Conservation (phyloP, 371 early-diverging fungal genomes). For the Apophysomyces ossiformis region DNA sequence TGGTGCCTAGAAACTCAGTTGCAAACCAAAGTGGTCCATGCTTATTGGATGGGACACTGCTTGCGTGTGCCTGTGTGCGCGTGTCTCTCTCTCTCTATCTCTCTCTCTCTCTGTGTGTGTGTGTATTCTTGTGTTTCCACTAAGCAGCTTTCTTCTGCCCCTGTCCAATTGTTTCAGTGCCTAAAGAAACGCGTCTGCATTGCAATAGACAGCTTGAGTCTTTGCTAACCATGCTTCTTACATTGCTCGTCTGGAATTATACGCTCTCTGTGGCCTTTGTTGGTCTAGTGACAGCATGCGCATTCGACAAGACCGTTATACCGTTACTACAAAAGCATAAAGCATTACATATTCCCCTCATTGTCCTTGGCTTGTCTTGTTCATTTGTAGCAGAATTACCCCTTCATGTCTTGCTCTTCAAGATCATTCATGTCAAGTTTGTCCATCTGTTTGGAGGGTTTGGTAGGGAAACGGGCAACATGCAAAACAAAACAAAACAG, state of each 20-base stretch:
- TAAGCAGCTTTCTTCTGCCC: no score
- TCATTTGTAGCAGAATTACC: conserved; percentile 34
- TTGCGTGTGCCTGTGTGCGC: no score
- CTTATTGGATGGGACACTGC: no score
- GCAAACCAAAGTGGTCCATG: no score
- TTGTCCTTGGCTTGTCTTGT: conserved; percentile 19
- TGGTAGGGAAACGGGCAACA: conserved; percentile 19
- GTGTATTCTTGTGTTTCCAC: no score
- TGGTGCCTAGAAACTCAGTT: no score
- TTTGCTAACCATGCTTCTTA: no score
- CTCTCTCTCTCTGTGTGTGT: no score
- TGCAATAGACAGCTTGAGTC: no score
- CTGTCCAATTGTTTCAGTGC: no score
- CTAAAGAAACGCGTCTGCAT: no score
- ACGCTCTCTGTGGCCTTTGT: conserved; percentile 10
- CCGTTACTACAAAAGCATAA: not conserved
- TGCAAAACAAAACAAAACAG: not conserved
- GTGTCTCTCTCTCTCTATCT: no score
- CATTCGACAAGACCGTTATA: conserved; percentile 5
- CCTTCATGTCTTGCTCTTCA: conserved; percentile 29
- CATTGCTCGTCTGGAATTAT: conserved; percentile 20
- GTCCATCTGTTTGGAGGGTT: conserved; percentile 34
- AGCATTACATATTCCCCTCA: not conserved
- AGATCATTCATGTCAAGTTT: conserved; percentile 15
- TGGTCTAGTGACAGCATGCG: conserved; percentile 6